phyloP scores from a whole-genome alignment of 2,329 filamentous ascomycete species.

The Aspergillus glaucus region DNA sequence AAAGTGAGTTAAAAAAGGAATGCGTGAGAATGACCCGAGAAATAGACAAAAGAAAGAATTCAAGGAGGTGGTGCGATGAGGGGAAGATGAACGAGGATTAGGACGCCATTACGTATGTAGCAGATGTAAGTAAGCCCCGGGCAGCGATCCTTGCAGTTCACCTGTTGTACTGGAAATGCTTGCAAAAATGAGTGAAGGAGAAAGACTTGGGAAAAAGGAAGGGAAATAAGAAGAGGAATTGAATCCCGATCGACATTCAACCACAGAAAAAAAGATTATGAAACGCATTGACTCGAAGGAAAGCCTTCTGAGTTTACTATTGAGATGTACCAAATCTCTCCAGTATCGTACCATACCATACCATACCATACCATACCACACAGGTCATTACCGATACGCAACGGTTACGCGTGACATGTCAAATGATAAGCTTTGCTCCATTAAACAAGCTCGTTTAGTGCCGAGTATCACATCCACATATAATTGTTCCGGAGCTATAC shows the following conservation, averaged over 20 bases:
- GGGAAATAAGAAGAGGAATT: slow-evolving; percentile 1
- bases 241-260: slow-evolving; percentile 3
- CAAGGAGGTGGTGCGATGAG: not conserved
- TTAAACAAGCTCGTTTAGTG: too few species aligned
- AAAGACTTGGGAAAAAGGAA: not conserved
- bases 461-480: too few species aligned
- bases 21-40: slow-evolving; percentile 3
- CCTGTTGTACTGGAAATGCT: not conserved
- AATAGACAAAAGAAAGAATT: slow-evolving; percentile 2
- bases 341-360: not conserved
- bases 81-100: not conserved
- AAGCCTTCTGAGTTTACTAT: not conserved
- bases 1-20: slow-evolving; percentile 5
- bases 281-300: not conserved
- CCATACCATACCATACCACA: not conserved
- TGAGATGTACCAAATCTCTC: not conserved
- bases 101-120: not conserved
- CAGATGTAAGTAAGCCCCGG: not conserved
- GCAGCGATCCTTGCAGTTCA: slow-evolving; percentile 3
- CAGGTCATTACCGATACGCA: too few species aligned
- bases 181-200: not conserved
- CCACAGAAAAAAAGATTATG: slow-evolving; percentile 3
- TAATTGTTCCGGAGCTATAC: too few species aligned
- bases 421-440: too few species aligned
- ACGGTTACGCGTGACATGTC: too few species aligned